Conservation (phyloP, 495 filamentous ascomycete species). For the Daldinia vernicosa region DNA sequence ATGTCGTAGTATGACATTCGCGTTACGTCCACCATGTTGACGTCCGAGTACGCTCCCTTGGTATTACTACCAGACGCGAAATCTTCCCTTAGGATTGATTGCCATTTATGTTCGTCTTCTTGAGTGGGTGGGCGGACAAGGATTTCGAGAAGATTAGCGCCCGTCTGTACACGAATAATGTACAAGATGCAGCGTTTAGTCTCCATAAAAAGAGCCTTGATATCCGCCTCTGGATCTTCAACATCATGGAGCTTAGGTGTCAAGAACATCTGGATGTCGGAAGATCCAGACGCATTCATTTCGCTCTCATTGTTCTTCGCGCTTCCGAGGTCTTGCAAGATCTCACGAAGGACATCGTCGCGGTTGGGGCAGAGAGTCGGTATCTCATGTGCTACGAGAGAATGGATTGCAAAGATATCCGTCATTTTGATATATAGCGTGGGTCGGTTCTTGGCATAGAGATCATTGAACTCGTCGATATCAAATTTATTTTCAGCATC, state of each 20-base stretch:
- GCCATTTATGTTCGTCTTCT: slow-evolving; percentile 93
- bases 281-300: slow-evolving; percentile 82
- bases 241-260: slow-evolving; percentile 90
- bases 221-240: slow-evolving; percentile 90
- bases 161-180: slow-evolving; percentile 95
- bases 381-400: slow-evolving; percentile 81
- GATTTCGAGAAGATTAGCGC: slow-evolving; percentile 91
- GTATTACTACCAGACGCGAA: slow-evolving; percentile 72
- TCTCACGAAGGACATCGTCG: slow-evolving; percentile 90
- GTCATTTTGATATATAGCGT: slow-evolving; percentile 98
- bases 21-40: slow-evolving; percentile 87
- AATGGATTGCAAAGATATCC: slow-evolving; percentile 96
- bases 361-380: slow-evolving; percentile 75
- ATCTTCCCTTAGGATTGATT: slow-evolving; percentile 83
- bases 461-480: slow-evolving; percentile 97
- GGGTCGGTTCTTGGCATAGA: slow-evolving; percentile 93
- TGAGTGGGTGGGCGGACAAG: slow-evolving; percentile 85
- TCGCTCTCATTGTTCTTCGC: slow-evolving; percentile 96
- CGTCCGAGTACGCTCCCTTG: slow-evolving; percentile 89
- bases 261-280: slow-evolving; percentile 91
- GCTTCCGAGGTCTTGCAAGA: slow-evolving; percentile 90
- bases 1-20: slow-evolving; percentile 90
- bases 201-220: slow-evolving; percentile 95
- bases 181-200: slow-evolving; percentile 97
- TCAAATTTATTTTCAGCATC: slow-evolving; percentile 91